phyloP scores from a whole-genome alignment of 2,329 filamentous ascomycete genomes.

The Mollisia scopiformis region DNA sequence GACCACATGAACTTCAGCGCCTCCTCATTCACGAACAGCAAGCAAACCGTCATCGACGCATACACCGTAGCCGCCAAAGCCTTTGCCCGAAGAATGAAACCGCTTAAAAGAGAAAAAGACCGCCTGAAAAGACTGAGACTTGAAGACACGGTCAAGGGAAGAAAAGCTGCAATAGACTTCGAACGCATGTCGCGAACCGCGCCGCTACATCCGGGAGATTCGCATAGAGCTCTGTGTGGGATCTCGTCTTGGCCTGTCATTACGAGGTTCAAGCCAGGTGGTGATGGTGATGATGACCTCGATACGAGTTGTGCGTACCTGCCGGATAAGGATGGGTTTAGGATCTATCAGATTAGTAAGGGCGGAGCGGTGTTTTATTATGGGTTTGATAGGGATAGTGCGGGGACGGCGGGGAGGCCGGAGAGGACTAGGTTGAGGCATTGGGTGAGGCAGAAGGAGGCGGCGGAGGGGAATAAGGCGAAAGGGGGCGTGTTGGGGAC shows the following conservation, averaged over 20 bases:
- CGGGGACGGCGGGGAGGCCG: conserved; percentile 12
- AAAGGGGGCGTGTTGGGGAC: not conserved
- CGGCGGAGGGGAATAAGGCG: not conserved
- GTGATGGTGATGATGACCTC: conserved; percentile 10
- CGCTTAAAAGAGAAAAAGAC: too few relatives aligned
- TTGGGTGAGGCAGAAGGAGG: not conserved
- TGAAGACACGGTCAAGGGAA: not conserved
- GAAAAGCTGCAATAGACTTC: not conserved
- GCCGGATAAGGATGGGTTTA: conserved; percentile 20
- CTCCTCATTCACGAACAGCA: conserved; percentile 14
- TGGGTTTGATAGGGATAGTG: conserved; percentile 11
- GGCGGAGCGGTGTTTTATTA: conserved; percentile 25
- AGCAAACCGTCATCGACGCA: conserved; percentile 4
- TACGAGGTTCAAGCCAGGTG: conserved; percentile 26
- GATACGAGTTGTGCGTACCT: conserved; percentile 5
- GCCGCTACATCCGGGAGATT: not conserved
- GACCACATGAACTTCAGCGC: conserved; percentile 22
- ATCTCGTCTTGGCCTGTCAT: conserved; percentile 28
- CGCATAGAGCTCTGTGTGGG: conserved; percentile 19
- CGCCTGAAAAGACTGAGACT: too few relatives aligned
- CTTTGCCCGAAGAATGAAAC: not conserved
- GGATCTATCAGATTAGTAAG: conserved; percentile 21
- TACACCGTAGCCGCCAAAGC: not conserved
- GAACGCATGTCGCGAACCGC: not conserved
- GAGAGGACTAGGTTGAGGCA: conserved; percentile 1